Conservation (phyloP, 306 rosid genomes). For the Cyclanthera cordifolia region DNA sequence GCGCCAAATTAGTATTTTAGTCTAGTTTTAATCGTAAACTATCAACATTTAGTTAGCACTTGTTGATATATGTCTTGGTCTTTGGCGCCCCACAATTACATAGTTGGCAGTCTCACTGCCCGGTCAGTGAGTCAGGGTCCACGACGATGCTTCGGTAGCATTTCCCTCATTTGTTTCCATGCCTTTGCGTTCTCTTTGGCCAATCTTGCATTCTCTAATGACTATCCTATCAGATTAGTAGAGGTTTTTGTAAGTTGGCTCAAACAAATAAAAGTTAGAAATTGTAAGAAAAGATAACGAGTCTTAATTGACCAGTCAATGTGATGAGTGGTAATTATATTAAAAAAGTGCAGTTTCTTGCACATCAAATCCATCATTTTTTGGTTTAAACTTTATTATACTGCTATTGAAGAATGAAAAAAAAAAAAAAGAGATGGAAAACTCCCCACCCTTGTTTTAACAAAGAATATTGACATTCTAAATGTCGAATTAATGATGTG, state of each 20-base stretch:
- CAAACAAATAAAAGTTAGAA: too few species aligned
- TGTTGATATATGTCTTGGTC: too few species aligned
- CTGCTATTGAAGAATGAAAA: not conserved
- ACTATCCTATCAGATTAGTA: too few species aligned
- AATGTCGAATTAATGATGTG: not conserved
- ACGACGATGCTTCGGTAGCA: too few species aligned
- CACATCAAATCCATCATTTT: not conserved
- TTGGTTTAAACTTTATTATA: not conserved
- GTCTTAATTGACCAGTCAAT: not conserved
- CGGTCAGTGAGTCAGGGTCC: too few species aligned
- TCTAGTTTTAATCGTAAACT: not conserved
- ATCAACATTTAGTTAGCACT: not conserved
- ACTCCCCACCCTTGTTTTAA: not conserved
- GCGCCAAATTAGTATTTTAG: not conserved
- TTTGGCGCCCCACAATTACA: too few species aligned
- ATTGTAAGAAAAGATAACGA: not conserved
- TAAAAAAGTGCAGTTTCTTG: not conserved
- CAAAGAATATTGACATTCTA: not conserved
- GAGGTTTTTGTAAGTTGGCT: too few species aligned
- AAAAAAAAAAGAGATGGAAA: not conserved
- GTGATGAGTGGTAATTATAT: not conserved
- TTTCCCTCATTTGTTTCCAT: too few species aligned
- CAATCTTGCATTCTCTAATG: too few species aligned
- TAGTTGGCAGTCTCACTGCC: too few species aligned
- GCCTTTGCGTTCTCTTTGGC: too few species aligned